Evolutionary conservation across 2,329 filamentous ascomycete genomes (phyloP).

Genomic region (Ophiognomonia clavigignenti-juglandacearum): DNA sequence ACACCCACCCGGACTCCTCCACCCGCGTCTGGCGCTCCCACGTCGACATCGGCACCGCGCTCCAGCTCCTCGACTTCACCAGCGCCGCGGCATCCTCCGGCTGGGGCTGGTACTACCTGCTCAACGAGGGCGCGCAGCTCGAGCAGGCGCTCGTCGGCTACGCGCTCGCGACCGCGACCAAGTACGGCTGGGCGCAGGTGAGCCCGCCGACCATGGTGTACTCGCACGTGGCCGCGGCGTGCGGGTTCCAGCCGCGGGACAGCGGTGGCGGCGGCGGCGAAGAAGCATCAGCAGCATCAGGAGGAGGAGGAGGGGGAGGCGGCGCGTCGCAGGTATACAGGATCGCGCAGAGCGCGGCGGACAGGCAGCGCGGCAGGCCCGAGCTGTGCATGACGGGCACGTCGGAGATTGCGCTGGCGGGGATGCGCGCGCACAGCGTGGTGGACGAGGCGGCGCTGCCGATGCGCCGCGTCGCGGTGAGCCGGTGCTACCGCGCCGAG

Average conservation of each 20-base stretch:
- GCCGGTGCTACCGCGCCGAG: slow-evolving; percentile 92
- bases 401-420: slow-evolving; percentile 90
- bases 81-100: slow-evolving; percentile 76
- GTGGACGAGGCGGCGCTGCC: slow-evolving; percentile 66
- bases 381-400: slow-evolving; percentile 78
- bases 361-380: slow-evolving; percentile 58
- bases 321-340: slow-evolving; percentile 88
- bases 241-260: slow-evolving; percentile 92
- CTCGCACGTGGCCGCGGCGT: slow-evolving; percentile 81
- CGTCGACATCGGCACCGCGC: slow-evolving; percentile 76
- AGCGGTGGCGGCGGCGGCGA: slow-evolving; percentile 65
- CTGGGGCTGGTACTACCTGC: slow-evolving; percentile 97
- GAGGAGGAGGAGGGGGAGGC: too few species aligned
- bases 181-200: slow-evolving; percentile 69
- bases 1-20: slow-evolving; percentile 51
- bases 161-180: slow-evolving; percentile 67
- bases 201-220: slow-evolving; percentile 89
- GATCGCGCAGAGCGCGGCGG: slow-evolving; percentile 62
- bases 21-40: slow-evolving; percentile 64
- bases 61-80: slow-evolving; percentile 89
- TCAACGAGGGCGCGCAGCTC: slow-evolving; percentile 87
- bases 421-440: slow-evolving; percentile 73
- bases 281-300: too few species aligned
- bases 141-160: slow-evolving; percentile 92
- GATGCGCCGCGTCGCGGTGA: slow-evolving; percentile 74